phyloP scores from a whole-genome alignment of 192 early-diverging fungal species.

The Glomus cerebriforme region DNA sequence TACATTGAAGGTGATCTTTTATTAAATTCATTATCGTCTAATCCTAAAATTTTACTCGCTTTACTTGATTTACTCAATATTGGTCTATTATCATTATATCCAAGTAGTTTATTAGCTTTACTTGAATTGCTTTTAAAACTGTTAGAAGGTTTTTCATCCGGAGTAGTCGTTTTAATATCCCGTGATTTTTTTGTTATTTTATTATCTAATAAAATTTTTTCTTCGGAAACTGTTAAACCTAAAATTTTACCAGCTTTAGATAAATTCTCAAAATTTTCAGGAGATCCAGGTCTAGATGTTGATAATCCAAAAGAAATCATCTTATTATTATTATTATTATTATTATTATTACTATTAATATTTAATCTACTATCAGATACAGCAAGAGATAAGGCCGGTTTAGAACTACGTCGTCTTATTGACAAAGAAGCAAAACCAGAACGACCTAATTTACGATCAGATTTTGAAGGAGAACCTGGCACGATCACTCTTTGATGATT shows the following conservation, averaged over 20 bases:
- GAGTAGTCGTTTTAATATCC: not conserved
- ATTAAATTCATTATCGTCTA: not conserved
- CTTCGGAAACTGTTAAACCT: constrained; percentile 19
- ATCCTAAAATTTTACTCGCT: constrained; percentile 11
- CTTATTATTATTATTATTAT: not conserved
- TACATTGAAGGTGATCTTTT: constrained; percentile 13
- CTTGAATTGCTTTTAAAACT: not conserved
- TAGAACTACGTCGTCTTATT: constrained; percentile 6
- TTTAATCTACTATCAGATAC: not conserved
- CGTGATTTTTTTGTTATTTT: not conserved
- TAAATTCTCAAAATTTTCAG: constrained; percentile 4
- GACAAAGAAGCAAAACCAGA: constrained; percentile 22
- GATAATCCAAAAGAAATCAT: not conserved
- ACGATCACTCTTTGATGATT: not conserved
- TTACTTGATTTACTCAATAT: constrained; percentile 4
- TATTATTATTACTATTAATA: no score
- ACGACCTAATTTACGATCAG: constrained; percentile 15
- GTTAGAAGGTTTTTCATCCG: not conserved
- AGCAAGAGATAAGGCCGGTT: not conserved
- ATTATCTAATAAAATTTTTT: constrained; percentile 17
- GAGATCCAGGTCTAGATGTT: not conserved
- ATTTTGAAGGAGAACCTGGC: not conserved
- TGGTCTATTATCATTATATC: not conserved
- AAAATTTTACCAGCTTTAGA: constrained; percentile 28
- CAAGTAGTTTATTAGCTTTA: constrained; percentile 22